A percentile compares a stretch with the other conserved stretches of the same genome.
phyloP scores from a whole-genome alignment of 139 green algal species.

The Closterium sp. region DNA sequence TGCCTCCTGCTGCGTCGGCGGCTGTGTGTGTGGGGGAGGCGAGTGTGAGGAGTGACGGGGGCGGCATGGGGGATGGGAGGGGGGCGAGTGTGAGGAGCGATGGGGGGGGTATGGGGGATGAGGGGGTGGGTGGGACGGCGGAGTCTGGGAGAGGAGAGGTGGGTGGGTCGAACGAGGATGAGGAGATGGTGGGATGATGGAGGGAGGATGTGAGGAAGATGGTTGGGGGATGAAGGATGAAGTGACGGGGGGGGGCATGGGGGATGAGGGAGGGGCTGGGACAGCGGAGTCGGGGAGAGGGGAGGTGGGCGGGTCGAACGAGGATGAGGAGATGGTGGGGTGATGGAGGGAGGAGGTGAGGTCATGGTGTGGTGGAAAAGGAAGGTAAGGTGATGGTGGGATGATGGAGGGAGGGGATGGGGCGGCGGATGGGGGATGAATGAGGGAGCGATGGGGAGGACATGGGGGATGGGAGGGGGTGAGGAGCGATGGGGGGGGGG shows the following conservation, averaged over 20 bases:
- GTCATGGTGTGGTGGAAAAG: too few species aligned
- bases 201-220: background rate
- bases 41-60: background rate
- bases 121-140: background rate
- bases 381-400: background rate
- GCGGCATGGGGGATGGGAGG: background rate
- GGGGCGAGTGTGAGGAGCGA: background rate
- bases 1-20: background rate
- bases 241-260: too few species aligned
- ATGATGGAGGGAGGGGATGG: background rate
- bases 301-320: too few species aligned
- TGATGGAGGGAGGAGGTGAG: too few species aligned
- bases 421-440: too few species aligned
- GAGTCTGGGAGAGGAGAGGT: background rate
- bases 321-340: too few species aligned
- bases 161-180: background rate
- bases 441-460: too few species aligned
- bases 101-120: background rate
- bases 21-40: background rate
- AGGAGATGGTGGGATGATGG: background rate
- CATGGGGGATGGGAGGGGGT: too few species aligned
- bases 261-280: too few species aligned
- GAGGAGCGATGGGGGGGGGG: too few species aligned
- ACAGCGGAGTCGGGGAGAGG: too few species aligned
- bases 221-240: too few species aligned